Evolutionary conservation across 176 grass and related monocot species (phyloP).

Genomic region (Otatea glauca): DNA sequence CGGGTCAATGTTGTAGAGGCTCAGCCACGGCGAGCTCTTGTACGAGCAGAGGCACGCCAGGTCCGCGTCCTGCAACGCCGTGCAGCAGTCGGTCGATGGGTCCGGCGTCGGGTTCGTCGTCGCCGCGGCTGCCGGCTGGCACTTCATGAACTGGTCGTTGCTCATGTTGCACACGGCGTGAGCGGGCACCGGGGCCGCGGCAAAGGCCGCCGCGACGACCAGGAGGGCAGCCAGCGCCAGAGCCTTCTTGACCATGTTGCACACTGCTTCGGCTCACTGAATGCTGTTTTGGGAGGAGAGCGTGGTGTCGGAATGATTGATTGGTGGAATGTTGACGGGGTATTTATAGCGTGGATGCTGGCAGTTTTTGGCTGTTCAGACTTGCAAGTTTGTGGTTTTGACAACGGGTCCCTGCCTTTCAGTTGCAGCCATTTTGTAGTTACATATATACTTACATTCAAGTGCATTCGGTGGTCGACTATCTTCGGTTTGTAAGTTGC

Average conservation of each 20-base stretch:
- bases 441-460: no score
- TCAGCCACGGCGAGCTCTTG: slow-evolving; percentile 57
- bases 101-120: slow-evolving; percentile 39
- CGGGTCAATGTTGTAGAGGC: slow-evolving; percentile 66
- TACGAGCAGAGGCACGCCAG: slow-evolving; percentile 64
- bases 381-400: background rate
- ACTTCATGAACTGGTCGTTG: slow-evolving; percentile 48
- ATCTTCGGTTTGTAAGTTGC: no score
- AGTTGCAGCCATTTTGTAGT: background rate
- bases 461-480: no score
- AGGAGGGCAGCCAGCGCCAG: background rate
- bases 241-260: background rate
- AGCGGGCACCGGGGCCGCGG: background rate
- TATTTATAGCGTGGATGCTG: background rate
- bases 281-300: background rate
- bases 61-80: slow-evolving; percentile 50
- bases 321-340: background rate
- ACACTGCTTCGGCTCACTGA: background rate
- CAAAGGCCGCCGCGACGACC: background rate
- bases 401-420: background rate
- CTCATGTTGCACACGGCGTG: slow-evolving; percentile 62
- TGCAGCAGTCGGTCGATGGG: slow-evolving; percentile 46
- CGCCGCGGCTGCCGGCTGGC: slow-evolving; percentile 61
- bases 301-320: background rate
- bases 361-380: background rate